Conservation (phyloP, 2,329 filamentous ascomycete genomes). For the Aspergillus piperis region DNA sequence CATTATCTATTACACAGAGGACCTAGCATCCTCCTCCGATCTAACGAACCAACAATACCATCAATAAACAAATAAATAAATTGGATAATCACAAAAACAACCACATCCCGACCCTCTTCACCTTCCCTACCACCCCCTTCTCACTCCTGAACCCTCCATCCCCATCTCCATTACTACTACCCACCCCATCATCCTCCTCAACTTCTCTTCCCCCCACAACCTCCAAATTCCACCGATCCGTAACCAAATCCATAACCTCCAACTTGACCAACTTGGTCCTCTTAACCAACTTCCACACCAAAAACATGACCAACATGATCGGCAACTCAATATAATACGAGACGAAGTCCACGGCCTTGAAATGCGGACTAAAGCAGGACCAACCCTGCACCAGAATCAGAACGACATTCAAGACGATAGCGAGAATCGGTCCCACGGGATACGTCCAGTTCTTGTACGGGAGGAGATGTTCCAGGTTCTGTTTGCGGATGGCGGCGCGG, state of each 20-base stretch:
- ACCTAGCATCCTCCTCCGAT: too few relatives aligned
- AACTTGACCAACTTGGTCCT: conserved; percentile 49
- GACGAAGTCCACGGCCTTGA: conserved; percentile 62
- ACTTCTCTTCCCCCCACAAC: conserved; percentile 17
- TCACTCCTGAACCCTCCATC: conserved; percentile 11
- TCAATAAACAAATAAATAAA: too few relatives aligned
- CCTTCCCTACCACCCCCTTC: conserved; percentile 22
- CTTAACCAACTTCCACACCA: conserved; percentile 59
- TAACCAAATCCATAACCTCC: conserved; percentile 55
- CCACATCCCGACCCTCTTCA: conserved; percentile 41
- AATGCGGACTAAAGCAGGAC: conserved; percentile 60
- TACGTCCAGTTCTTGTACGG: conserved; percentile 70
- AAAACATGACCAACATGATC: conserved; percentile 58
- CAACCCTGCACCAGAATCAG: conserved; percentile 65
- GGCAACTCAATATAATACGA: conserved; percentile 66
- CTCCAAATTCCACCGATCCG: conserved; percentile 43
- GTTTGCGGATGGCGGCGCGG: conserved; percentile 57
- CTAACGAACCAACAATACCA: too few relatives aligned
- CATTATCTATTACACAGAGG: too few relatives aligned
- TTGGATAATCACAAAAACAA: conserved; percentile 35
- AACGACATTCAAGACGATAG: conserved; percentile 59
- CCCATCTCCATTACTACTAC: conserved; percentile 31
- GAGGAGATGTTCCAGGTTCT: conserved; percentile 62
- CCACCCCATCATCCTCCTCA: conserved; percentile 28
- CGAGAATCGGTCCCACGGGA: conserved; percentile 61